A percentile compares a stretch with the other conserved stretches of the same genome.
phyloP scores from a whole-genome alignment of 768 basidiomycete species.

The Russula sp. region DNA sequence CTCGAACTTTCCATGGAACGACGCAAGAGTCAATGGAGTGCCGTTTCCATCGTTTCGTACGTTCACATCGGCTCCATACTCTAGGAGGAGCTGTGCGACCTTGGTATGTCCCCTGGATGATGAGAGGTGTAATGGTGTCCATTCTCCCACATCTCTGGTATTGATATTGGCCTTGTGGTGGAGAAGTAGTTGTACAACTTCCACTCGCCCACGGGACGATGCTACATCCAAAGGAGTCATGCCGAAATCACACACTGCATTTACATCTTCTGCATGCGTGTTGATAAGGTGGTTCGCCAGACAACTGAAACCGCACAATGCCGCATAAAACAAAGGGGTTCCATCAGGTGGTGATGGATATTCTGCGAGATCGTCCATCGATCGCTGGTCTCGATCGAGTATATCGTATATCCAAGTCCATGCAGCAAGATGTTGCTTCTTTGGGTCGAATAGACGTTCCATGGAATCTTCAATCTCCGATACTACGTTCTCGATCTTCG shows the following conservation, averaged over 20 bases:
- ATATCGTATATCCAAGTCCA: too few relatives aligned
- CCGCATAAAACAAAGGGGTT: too few relatives aligned
- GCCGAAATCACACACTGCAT: too few relatives aligned
- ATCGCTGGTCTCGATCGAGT: too few relatives aligned
- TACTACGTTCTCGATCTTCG: neutral
- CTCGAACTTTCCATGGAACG: neutral
- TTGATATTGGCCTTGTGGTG: neutral
- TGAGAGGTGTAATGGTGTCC: neutral
- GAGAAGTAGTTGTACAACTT: neutral
- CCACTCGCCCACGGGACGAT: neutral
- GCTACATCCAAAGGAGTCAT: too few relatives aligned
- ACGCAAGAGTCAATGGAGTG: neutral
- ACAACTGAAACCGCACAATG: too few relatives aligned
- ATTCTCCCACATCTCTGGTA: neutral
- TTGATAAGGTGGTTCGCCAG: too few relatives aligned
- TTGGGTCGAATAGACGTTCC: neutral
- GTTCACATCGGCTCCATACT: neutral
- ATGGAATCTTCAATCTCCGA: neutral
- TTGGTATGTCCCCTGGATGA: neutral
- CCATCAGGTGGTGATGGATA: too few relatives aligned
- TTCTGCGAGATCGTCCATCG: too few relatives aligned
- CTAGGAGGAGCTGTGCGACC: neutral
- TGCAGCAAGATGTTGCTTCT: neutral
- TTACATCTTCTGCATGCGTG: too few relatives aligned
- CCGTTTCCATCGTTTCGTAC: neutral